Percentiles rank a stretch among this genome's conserved stretches.
phyloP scores from a whole-genome alignment of 805 yeast genomes.

The Pichia gijzeniarum region DNA sequence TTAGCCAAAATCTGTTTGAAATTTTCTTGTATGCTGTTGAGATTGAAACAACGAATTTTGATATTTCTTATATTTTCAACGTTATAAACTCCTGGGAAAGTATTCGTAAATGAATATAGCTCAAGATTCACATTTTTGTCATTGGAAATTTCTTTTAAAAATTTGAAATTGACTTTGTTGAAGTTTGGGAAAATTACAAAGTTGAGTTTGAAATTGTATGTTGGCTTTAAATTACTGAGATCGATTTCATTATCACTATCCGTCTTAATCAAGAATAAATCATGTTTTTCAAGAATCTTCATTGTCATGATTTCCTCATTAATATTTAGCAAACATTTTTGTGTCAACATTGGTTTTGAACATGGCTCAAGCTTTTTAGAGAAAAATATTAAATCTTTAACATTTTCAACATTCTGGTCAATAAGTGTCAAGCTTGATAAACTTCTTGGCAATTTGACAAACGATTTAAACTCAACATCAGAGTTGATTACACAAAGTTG shows the following conservation, averaged over 20 bases:
- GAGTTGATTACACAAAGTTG: slow-evolving; percentile 18
- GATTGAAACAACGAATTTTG: slow-evolving; percentile 4
- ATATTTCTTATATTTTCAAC: slow-evolving; percentile 3
- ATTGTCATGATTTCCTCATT: slow-evolving; percentile 3
- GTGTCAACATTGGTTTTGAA: background rate
- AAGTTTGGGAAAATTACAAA: slow-evolving; percentile 13
- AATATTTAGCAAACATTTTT: background rate
- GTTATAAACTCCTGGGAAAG: background rate
- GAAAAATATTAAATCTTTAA: slow-evolving; percentile 15
- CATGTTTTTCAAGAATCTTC: slow-evolving; percentile 1
- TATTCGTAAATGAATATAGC: slow-evolving; percentile 5
- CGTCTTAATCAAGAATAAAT: background rate
- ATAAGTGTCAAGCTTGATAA: slow-evolving; percentile 16
- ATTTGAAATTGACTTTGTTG: slow-evolving; percentile 7
- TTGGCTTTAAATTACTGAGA: background rate
- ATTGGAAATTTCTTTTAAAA: background rate
- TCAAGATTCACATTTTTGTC: slow-evolving; percentile 1
- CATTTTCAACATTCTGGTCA: slow-evolving; percentile 13
- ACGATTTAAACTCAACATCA: slow-evolving; percentile 16
- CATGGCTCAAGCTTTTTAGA: slow-evolving; percentile 4
- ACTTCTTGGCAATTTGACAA: slow-evolving; percentile 16
- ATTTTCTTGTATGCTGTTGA: slow-evolving; percentile 2
- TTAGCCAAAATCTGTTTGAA: slow-evolving; percentile 3
- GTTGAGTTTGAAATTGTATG: slow-evolving; percentile 1
- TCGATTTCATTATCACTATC: background rate